Percentiles rank a stretch among this genome's conserved stretches.
phyloP scores from a whole-genome alignment of 441 rosid genomes.

The Breynia disticha region DNA sequence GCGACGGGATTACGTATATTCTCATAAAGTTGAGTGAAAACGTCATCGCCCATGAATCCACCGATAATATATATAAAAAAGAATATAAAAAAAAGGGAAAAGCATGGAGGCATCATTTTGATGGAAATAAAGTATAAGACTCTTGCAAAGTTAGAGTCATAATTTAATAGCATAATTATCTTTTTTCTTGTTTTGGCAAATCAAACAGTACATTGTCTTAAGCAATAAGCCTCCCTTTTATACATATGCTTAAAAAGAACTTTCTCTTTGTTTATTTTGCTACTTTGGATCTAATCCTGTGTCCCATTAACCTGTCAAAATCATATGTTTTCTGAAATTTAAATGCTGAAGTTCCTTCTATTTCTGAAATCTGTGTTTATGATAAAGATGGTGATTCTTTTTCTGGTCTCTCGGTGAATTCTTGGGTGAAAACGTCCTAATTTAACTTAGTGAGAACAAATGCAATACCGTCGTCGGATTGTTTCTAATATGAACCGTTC shows the following conservation, averaged over 20 bases:
- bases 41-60: too few relatives aligned
- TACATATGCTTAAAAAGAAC: conserved; percentile 15
- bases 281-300: conserved; percentile 36
- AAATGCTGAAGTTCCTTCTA: background rate
- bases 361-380: background rate
- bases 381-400: background rate
- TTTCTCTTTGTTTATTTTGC: conserved; percentile 22
- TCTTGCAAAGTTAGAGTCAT: conserved; percentile 13
- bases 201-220: conserved; percentile 30
- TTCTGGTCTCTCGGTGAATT: background rate
- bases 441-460: too few relatives aligned
- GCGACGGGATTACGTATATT: too few relatives aligned
- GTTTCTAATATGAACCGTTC: too few relatives aligned
- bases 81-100: conserved; percentile 30
- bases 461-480: too few relatives aligned
- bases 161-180: conserved; percentile 14
- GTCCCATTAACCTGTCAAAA: conserved; percentile 11
- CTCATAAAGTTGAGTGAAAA: too few relatives aligned
- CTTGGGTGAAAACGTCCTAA: background rate
- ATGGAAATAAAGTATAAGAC: conserved; percentile 20
- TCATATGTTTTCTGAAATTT: conserved; percentile 11
- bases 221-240: conserved; percentile 19
- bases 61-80: conserved; percentile 15
- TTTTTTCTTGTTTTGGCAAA: conserved; percentile 42
- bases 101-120: conserved; percentile 35